Conservation (phyloP, 1,284 basidiomycete species). For the Sphagnurus paluster region DNA sequence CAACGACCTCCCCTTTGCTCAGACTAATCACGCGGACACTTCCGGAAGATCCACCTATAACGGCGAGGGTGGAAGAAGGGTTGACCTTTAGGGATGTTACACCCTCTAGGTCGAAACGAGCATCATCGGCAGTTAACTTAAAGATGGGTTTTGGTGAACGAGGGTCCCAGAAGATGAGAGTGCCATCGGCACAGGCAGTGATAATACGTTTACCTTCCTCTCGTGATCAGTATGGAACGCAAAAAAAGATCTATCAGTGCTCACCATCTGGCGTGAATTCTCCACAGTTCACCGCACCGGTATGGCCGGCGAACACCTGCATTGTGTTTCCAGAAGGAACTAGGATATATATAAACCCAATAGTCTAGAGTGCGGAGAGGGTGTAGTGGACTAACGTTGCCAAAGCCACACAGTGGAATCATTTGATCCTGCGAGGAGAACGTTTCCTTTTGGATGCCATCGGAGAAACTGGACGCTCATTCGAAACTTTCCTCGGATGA, state of each 20-base stretch:
- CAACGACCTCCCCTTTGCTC: slow-evolving; percentile 83
- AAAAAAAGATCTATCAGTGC: slow-evolving; percentile 10
- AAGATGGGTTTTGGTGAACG: slow-evolving; percentile 75
- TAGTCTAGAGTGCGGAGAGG: slow-evolving; percentile 1
- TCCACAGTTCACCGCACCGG: slow-evolving; percentile 82
- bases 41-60: slow-evolving; percentile 86
- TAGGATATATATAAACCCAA: slow-evolving; percentile 33
- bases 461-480: slow-evolving; percentile 69
- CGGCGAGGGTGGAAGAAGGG: slow-evolving; percentile 81
- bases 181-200: slow-evolving; percentile 84
- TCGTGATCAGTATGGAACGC: background rate
- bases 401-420: slow-evolving; percentile 98
- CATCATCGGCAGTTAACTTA: slow-evolving; percentile 75
- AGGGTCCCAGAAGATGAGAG: slow-evolving; percentile 92
- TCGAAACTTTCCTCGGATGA: background rate
- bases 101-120: slow-evolving; percentile 75
- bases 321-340: slow-evolving; percentile 93
- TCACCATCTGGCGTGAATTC: slow-evolving; percentile 90
- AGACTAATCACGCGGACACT: slow-evolving; percentile 85
- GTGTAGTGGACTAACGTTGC: slow-evolving; percentile 69
- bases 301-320: slow-evolving; percentile 95
- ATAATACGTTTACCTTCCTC: slow-evolving; percentile 80
- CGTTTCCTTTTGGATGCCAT: slow-evolving; percentile 95
- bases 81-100: slow-evolving; percentile 90
- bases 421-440: slow-evolving; percentile 90